Base-by-base conservation (phyloP, 306 rosid species). In the Ceratonia siliqua region DNA sequence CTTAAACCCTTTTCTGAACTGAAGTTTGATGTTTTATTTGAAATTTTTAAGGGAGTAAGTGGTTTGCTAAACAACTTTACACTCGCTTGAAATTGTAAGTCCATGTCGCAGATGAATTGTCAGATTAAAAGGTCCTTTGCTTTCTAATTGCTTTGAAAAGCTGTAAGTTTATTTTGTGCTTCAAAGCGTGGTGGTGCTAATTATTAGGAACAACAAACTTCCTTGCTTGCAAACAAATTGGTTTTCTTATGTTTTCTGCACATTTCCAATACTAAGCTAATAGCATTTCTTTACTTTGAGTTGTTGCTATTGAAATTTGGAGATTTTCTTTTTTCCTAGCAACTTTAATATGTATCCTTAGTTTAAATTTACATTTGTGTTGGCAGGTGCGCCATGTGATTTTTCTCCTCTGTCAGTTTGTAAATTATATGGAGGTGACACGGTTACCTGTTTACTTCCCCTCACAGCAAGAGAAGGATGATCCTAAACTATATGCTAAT, bases 321-420 rank as follows among this genome's bases (percentile, higher is more conserved):
- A 73, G 66, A 41, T 61, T 45, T 58, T 61, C 59, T 42, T 66
- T 49, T 74, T 76, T 14, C 66, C 15, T 39, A 14, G 77, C 73
- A 46, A 25, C 28, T 4, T 24, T 50, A 21, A 18, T 54, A n/a
- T 57, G 38, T 54, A 66, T 45, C 42, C 68, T 73, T 38, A 8
- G 22, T 54, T 35, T 45, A 65, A 17, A 17, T 72, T 43, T 72
- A 10, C 59, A 35, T 46, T 52, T 62, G 48, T 50, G 21, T 76
- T 85, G 73, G 83, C 96, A 95, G 99, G 91, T 72, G 80, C 92
- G 98, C 42, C 99, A 95, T 87, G 89, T 95, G 81, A 73, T 90
- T 82, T 82, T 87, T 73, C 99, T 95, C 80, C 88, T 95, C 7
- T 95, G 98, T 79, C 98, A 95, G 72, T 95, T 95, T 87, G 95